These are phyloP conservation scores for Plasmodium ovale DNA, from an alignment of 169 alveolate species.

Conservation along the genomic window DNA sequence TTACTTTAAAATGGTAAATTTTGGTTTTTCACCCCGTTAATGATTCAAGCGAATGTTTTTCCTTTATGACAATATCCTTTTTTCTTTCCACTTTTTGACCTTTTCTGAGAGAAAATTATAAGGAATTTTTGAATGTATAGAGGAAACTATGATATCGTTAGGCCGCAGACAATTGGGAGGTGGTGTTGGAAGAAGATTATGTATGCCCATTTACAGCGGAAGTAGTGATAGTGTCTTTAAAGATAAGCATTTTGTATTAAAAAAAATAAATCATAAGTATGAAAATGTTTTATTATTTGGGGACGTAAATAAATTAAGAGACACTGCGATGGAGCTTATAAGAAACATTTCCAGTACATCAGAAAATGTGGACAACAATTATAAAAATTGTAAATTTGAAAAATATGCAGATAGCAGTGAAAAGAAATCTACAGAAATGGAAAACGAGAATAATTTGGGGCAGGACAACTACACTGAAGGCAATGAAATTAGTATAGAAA, in stretches of 20 bases:
- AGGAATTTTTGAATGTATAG: too few species aligned
- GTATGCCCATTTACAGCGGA: constrained; percentile 74
- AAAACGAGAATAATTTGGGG: constrained; percentile 13
- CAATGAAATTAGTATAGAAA: not conserved
- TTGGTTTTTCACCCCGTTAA: too few species aligned
- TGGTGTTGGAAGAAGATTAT: constrained; percentile 62
- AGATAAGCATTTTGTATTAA: constrained; percentile 67
- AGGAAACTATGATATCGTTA: constrained; percentile 30
- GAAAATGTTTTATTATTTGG: constrained; percentile 72
- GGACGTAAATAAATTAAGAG: constrained; percentile 56
- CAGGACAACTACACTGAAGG: not conserved
- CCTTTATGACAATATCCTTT: too few species aligned
- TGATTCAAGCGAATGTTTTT: too few species aligned
- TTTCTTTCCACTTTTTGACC: too few species aligned
- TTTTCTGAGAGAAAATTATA: too few species aligned
- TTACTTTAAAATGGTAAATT: too few species aligned
- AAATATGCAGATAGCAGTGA: constrained; percentile 26
- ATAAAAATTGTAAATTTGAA: constrained; percentile 25
- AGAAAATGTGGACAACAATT: constrained; percentile 12
- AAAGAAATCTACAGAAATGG: constrained; percentile 1
- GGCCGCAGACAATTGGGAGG: constrained; percentile 35
- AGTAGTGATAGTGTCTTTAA: constrained; percentile 64
- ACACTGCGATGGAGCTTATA: constrained; percentile 53
- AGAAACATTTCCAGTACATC: not conserved
- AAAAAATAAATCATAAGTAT: constrained; percentile 72